Evolutionary conservation across 129 eudicot genomes (phyloP), one percentile per base, ranked within the genome.

Genomic region (Tanacetum coccineum): DNA sequence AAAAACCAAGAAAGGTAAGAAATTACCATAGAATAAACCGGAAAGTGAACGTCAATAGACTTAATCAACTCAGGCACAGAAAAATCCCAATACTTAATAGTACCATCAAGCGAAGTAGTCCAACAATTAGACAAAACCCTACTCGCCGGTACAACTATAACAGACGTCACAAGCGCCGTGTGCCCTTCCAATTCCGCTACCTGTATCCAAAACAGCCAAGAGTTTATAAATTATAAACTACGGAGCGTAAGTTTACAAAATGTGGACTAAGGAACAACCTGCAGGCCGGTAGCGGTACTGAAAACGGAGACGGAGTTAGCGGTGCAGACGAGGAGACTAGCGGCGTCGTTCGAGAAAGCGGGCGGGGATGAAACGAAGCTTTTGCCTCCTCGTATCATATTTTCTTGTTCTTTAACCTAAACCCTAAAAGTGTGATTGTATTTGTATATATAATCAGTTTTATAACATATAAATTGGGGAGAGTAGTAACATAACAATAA

Each of bases 21-120:
- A 47, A 19, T 63, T 75, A 88, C 98, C 98, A 93, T 93, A 3
- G 86, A 88, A 73, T 84, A 82, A 63, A 93, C 75, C 0, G 96
- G 96, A 11, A 78, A 72, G 19, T 53, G 79, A 72, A 89, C 71
- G 44, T 80, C 67, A 46, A 88, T 71, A 19, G 84, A 84, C 79
- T 78, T 93, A 63, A 93, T 52, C 74, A 80, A 71, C 63, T 86
- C 95, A 7, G 96, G 82, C 22, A 71, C 77, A 3, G 86, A 81
- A 59, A 88, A 88, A 61, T 93, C 98, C 98, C 98, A 93, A 64
- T 81, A 86, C 71, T 79, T 79, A 75, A 93, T 88, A n/a, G 88
- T 86, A 21, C 95, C 98, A 86, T 93, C 98, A 15, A 83, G 84
- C 3, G 98, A 93, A 28, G 92, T 65, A 0, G 96, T 93, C 98